Evolutionary conservation across 139 green algal species (phyloP).

Genomic region (Tetratostichococcus sp.): DNA sequence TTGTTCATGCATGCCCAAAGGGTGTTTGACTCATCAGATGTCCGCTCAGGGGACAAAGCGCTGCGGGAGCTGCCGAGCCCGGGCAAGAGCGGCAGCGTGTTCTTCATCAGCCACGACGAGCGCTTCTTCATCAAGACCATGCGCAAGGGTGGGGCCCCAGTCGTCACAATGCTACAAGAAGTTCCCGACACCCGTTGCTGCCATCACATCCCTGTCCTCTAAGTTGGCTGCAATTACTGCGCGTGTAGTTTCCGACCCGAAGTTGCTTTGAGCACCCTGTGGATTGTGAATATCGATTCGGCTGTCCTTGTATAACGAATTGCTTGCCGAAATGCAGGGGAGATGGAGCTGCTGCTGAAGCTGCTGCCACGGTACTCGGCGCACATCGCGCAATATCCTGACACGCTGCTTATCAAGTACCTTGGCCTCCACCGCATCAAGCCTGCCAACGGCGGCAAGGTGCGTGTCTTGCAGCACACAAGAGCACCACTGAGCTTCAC

Average conservation of each 20-base stretch:
- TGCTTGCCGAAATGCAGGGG: constrained; percentile 9
- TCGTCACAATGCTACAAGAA: too few species aligned
- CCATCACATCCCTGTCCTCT: too few species aligned
- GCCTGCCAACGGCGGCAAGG: constrained; percentile 66
- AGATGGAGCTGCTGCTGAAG: constrained; percentile 70
- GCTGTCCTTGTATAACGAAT: too few species aligned
- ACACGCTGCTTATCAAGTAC: constrained; percentile 86
- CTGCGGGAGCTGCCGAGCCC: constrained; percentile 88
- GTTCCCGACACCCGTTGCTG: too few species aligned
- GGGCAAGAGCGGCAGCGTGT: constrained; percentile 82
- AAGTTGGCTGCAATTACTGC: too few species aligned
- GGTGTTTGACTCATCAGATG: too few species aligned
- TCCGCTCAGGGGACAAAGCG: constrained; percentile 64
- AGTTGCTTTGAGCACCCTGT: too few species aligned
- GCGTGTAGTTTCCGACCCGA: too few species aligned
- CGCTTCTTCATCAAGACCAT: constrained; percentile 37
- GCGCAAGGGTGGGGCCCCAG: constrained; percentile 9
- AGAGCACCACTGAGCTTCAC: too few species aligned
- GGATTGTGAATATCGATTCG: too few species aligned
- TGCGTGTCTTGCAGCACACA: too few species aligned
- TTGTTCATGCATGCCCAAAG: too few species aligned
- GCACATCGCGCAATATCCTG: constrained; percentile 60
- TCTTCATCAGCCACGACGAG: constrained; percentile 81
- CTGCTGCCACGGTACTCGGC: constrained; percentile 78
- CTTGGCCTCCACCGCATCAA: constrained; percentile 84